These are phyloP conservation scores for Saxophila tyrrhenica DNA, from an alignment of 495 filamentous ascomycete genomes.

Conservation along the genomic window DNA sequence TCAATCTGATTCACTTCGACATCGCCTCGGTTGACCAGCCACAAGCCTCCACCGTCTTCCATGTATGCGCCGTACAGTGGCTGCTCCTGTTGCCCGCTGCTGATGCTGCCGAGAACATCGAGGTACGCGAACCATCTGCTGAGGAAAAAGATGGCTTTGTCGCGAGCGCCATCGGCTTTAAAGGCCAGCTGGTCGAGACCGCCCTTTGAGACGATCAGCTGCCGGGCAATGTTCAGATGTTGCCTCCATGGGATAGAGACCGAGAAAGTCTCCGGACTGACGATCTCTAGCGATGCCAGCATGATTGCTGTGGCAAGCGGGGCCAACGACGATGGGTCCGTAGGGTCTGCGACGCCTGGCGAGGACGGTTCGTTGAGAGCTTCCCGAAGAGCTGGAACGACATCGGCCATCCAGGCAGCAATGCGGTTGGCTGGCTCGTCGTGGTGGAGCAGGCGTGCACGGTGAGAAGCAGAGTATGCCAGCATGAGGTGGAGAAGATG, in stretches of 20 bases:
- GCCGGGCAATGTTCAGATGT: conserved; percentile 64
- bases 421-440: conserved; percentile 69
- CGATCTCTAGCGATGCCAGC: conserved; percentile 75
- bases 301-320: conserved; percentile 79
- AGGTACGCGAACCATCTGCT: conserved; percentile 79
- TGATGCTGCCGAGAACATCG: conserved; percentile 67
- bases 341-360: conserved; percentile 4
- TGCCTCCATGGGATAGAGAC: conserved; percentile 64
- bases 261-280: conserved; percentile 70
- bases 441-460: conserved; percentile 63
- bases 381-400: conserved; percentile 60
- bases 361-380: conserved; percentile 49
- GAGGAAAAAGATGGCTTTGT: conserved; percentile 68
- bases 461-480: conserved; percentile 73
- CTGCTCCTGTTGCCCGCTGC: conserved; percentile 50
- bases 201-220: conserved; percentile 60
- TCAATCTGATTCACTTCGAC: conserved; percentile 37
- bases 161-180: conserved; percentile 28
- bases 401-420: conserved; percentile 64
- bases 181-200: conserved; percentile 45
- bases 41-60: conserved; percentile 19
- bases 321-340: conserved; percentile 35
- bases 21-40: conserved; percentile 21
- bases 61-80: conserved; percentile 42
- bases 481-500: conserved; percentile 68